phyloP scores from a whole-genome alignment of 805 yeast genomes.

The Metschnikowia lachancei region DNA sequence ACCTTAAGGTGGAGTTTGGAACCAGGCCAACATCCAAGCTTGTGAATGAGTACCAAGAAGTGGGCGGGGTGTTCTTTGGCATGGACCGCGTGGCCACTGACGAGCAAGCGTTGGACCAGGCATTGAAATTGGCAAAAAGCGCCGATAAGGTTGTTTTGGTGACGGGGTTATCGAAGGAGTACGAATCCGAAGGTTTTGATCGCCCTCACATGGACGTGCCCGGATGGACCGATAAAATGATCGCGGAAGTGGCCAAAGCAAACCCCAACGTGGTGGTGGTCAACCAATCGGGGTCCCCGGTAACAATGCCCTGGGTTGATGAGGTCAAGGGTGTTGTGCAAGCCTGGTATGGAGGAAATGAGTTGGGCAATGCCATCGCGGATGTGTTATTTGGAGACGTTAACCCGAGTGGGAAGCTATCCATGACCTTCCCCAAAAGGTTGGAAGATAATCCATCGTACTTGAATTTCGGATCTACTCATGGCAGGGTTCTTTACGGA shows the following conservation, averaged over 20 bases:
- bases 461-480: conserved; percentile 28
- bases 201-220: conserved; percentile 30
- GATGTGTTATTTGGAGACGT: conserved; percentile 33
- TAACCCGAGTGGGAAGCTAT: conserved; percentile 32
- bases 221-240: conserved; percentile 27
- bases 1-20: conserved; percentile 50
- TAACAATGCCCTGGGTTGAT: conserved; percentile 31
- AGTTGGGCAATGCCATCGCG: conserved; percentile 32
- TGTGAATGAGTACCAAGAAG: conserved; percentile 15
- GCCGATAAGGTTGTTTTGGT: conserved; percentile 31
- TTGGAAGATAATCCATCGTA: conserved; percentile 29
- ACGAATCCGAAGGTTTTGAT: conserved; percentile 35
- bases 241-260: conserved; percentile 26
- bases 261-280: conserved; percentile 32
- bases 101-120: conserved; percentile 26
- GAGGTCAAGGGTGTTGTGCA: conserved; percentile 27
- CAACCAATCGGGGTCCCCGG: conserved; percentile 36
- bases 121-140: conserved; percentile 25
- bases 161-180: conserved; percentile 29
- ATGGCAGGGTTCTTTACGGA: conserved; percentile 34
- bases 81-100: conserved; percentile 20
- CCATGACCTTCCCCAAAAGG: conserved; percentile 26
- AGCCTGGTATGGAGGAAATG: conserved; percentile 39
- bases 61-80: conserved; percentile 32
- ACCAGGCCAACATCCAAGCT: conserved; percentile 40